Percentiles rank a stretch among this genome's conserved stretches.
Evolutionary conservation across 495 filamentous ascomycete species (phyloP).

Genomic region (Penicillium subrubescens): DNA sequence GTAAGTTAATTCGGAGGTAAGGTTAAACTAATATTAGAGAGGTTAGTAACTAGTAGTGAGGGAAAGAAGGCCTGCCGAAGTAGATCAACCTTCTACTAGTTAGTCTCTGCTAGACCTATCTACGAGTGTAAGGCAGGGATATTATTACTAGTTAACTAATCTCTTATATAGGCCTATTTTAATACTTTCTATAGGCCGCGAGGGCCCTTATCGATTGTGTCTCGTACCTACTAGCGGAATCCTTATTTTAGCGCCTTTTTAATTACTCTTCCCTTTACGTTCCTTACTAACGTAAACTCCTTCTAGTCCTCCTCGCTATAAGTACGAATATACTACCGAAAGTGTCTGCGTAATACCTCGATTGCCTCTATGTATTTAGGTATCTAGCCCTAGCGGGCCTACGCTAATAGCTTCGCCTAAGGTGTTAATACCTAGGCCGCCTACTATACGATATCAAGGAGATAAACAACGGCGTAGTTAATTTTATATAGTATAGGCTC

Average conservation of each 20-base stretch:
- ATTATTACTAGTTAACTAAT: background rate
- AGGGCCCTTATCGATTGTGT: slow-evolving; percentile 7
- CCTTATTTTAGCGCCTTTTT: background rate
- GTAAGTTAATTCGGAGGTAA: background rate
- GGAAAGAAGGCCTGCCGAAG: slow-evolving; percentile 30
- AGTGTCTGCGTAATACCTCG: background rate
- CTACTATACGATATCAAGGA: background rate
- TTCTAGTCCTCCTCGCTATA: background rate
- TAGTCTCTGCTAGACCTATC: slow-evolving; percentile 9
- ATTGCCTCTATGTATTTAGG: slow-evolving; percentile 15
- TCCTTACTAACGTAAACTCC: background rate
- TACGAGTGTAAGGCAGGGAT: background rate
- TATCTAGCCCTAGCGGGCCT: slow-evolving; percentile 10
- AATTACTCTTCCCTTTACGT: background rate
- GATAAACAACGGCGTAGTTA: background rate
- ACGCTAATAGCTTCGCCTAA: slow-evolving; percentile 8
- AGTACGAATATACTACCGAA: background rate
- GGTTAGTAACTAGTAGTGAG: slow-evolving; percentile 19
- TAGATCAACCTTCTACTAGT: slow-evolving; percentile 16
- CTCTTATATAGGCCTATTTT: slow-evolving; percentile 15
- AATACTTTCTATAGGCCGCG: slow-evolving; percentile 15
- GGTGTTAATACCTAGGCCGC: slow-evolving; percentile 8
- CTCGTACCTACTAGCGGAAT: background rate
- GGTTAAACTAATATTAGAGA: slow-evolving; percentile 18
- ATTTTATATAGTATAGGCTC: background rate